Percentiles rank a stretch among this genome's conserved stretches.
phyloP scores from a whole-genome alignment of 148 eudicot genomes.

The Vaccinium myrtillus region DNA sequence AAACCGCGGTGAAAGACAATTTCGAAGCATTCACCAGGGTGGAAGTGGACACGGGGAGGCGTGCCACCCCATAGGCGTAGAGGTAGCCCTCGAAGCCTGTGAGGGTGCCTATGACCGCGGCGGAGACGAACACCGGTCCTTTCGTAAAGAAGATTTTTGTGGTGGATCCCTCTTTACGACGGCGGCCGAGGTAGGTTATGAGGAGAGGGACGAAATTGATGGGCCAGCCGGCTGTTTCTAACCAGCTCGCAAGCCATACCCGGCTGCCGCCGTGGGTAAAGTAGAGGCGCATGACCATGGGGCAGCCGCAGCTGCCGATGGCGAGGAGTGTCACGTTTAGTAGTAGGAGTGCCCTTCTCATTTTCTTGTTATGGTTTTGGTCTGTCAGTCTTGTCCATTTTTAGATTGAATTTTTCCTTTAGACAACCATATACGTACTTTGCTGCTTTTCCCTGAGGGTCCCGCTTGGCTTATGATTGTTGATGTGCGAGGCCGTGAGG shows the following conservation, averaged over 20 bases:
- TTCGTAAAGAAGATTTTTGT: constrained; percentile 32
- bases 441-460: too few species aligned
- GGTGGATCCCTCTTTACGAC: constrained; percentile 18
- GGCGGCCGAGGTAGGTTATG: constrained; percentile 36
- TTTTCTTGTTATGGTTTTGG: neutral
- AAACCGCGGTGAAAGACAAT: constrained; percentile 56
- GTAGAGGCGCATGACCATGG: constrained; percentile 29
- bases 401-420: too few species aligned
- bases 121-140: constrained; percentile 14
- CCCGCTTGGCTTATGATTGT: too few species aligned
- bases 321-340: constrained; percentile 40
- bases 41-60: constrained; percentile 63
- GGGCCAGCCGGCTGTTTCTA: constrained; percentile 66
- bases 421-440: too few species aligned
- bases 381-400: neutral
- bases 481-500: too few species aligned
- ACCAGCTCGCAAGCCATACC: constrained; percentile 52
- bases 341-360: constrained; percentile 29
- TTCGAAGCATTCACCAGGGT: constrained; percentile 59
- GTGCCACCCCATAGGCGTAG: constrained; percentile 53
- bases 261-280: constrained; percentile 65
- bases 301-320: constrained; percentile 56
- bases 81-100: constrained; percentile 56
- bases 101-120: constrained; percentile 36
- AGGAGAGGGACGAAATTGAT: constrained; percentile 42